Evolutionary conservation across 148 eudicot species (phyloP).

Genomic region (Salicornia ramosissima): DNA sequence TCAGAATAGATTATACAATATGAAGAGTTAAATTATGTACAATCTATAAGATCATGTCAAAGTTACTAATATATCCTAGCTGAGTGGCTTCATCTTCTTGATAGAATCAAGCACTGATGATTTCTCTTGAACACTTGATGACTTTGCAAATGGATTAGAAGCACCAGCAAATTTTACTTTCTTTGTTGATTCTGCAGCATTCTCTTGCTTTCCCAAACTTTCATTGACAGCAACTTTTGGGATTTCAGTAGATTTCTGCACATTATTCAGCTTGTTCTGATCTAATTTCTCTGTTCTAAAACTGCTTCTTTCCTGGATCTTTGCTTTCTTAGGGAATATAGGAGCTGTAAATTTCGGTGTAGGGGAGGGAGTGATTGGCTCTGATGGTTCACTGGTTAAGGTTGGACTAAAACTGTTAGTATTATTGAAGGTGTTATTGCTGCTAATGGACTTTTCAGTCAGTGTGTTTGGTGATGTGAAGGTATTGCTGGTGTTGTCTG

Average conservation of each 20-base stretch:
- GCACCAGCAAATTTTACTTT: conserved; percentile 31
- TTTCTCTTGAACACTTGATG: conserved; percentile 47
- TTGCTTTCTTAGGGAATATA: conserved; percentile 41
- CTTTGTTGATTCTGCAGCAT: conserved; percentile 23
- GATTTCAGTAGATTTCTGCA: conserved; percentile 22
- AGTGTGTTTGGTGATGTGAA: conserved; percentile 21
- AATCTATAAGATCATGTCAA: background rate
- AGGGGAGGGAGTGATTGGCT: conserved; percentile 36
- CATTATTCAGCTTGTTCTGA: conserved; percentile 28
- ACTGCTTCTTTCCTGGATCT: conserved; percentile 34
- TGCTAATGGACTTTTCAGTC: conserved; percentile 12
- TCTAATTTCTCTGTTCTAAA: conserved; percentile 30
- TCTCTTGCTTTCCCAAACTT: conserved; percentile 29
- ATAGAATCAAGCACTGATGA: conserved; percentile 71
- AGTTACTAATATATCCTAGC: conserved; percentile 24
- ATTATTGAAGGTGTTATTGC: conserved; percentile 30
- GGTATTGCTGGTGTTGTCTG: conserved; percentile 18
- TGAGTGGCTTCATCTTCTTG: conserved; percentile 55
- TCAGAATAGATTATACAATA: background rate
- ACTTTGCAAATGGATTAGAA: conserved; percentile 82
- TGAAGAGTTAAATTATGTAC: conserved; percentile 21
- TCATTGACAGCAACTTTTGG: conserved; percentile 23
- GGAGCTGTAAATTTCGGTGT: conserved; percentile 39
- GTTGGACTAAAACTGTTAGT: conserved; percentile 26
- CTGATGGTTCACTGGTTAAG: conserved; percentile 39